Base-by-base conservation (phyloP, 805 yeast species). In the Saturnispora gosingensis region DNA sequence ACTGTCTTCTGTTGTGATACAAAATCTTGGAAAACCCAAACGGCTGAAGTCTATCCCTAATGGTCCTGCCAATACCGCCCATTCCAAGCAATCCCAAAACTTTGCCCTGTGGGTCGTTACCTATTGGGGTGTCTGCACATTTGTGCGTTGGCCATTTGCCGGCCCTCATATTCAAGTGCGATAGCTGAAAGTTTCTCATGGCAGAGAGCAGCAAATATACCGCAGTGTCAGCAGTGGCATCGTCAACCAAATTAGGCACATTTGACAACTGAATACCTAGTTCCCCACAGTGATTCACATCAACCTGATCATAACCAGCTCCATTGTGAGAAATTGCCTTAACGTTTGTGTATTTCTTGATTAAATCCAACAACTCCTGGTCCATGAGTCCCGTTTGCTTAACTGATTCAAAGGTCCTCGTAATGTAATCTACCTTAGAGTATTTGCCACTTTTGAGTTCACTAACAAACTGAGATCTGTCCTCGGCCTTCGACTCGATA, bases 1-100 rank as follows among this genome's bases (percentile, higher is more conserved):
- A 70, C 62, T 73, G 70, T 47, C 67, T 67, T 59, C 96, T 77
- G 71, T 87, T 88, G 67, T 88, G 76, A 68, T 88, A 88, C 38
- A 83, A 66, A 56, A 85, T 78, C 59, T 78, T 81, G 34, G 67
- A 69, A 67, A 88, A 86, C 3, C 93, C 95, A 67, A 88, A 88
- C 8, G 91, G 90, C 57, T 69, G 67, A 55, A 86, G 73, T 59
- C 91, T 76, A 57, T 81, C 79, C 50, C 88, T 75, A 49, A 88
- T 81, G 30, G 87, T 85, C 53, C 89, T 78, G 45, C 96, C 96
- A 67, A 88, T 88, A 35, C 95, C 95, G 34, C 96, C 96, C 78
- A 88, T 75, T 15, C 96, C 96, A 49, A 85, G 71, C 50, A 88
- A 81, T 46, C 96, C 96, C 22, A 88, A 82, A 18, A 74, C 74